Base-by-base conservation (phyloP, 2,329 filamentous ascomycete genomes). In the Microsporum canis region DNA sequence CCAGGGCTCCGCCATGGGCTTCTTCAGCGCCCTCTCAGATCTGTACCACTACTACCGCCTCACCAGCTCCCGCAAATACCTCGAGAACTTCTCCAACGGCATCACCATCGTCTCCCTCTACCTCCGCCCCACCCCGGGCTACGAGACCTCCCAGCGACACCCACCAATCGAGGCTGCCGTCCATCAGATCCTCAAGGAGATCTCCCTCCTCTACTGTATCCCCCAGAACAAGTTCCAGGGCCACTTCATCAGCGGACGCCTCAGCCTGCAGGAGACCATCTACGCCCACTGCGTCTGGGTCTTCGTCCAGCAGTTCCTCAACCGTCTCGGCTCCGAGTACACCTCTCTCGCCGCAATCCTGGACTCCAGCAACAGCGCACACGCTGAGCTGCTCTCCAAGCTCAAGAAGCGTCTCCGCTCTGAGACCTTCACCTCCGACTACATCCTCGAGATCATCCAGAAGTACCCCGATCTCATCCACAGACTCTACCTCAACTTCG, bases 41-140 rank as follows among this genome's bases (percentile, higher is more conserved):
- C 80, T 99, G 41, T 99, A 99, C 79, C 94, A 99, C 78, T 97
- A 96, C 83, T 99, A 99, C 71, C 92, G 94, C 49, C 83, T 97
- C 64, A 99, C 94, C 1, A 95, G 89, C 70, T 94, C 94, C 33
- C 84, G 94, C 68, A 99, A 99, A 79, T 99, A 99, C 71, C 88
- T 99, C 56, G 89, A 99, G 77, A 94, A 97, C 77, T 99, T 99
- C 80, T 94, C 91, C 71, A 99, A 99, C 75, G 94, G 94, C 64
- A 95, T 96, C 73, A 95, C 90, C 12, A 88, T 97, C 75, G 95
- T 97, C 82, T 96, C 91, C 68, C 84, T 96, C 65, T 99, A 99
- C 76, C 82, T 99, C 63, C 87, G 88, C 66, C 91, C 89, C 27
- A 82, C 88, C 17, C 82, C 82, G 65, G 74, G 81, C 29, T 77